Conservation (phyloP, 805 yeast genomes). For the Naumovozyma baii region DNA sequence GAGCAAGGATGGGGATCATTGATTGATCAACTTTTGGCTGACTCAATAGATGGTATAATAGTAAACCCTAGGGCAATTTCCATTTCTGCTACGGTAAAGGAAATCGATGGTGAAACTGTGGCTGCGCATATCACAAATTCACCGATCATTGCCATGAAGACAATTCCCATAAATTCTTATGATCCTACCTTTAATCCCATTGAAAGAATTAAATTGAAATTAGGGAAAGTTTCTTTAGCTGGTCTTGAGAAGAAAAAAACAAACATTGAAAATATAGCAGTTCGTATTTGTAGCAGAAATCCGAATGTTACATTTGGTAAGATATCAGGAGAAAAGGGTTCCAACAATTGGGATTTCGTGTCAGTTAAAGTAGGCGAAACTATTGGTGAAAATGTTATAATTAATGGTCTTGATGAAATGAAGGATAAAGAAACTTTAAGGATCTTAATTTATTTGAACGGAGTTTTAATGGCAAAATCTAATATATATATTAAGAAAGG, state of each 20-base stretch:
- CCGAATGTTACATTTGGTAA: slow-evolving; percentile 48
- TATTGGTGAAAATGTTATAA: slow-evolving; percentile 60
- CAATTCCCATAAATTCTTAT: slow-evolving; percentile 38
- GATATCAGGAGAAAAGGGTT: slow-evolving; percentile 51
- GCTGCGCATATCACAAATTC: slow-evolving; percentile 12
- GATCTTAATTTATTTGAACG: slow-evolving; percentile 53
- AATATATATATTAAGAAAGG: slow-evolving; percentile 41
- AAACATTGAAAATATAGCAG: slow-evolving; percentile 18
- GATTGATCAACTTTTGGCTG: slow-evolving; percentile 65
- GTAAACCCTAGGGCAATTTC: slow-evolving; percentile 72
- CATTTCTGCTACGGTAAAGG: slow-evolving; percentile 62
- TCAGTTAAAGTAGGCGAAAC: slow-evolving; percentile 64
- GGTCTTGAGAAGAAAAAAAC: slow-evolving; percentile 9
- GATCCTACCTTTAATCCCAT: slow-evolving; percentile 52
- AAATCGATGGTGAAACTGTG: slow-evolving; percentile 39
- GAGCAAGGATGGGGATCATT: slow-evolving; percentile 84
- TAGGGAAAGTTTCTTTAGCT: slow-evolving; percentile 37
- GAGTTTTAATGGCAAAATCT: slow-evolving; percentile 51
- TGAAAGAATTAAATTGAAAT: slow-evolving; percentile 50
- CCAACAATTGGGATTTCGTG: slow-evolving; percentile 56
- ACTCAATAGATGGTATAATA: slow-evolving; percentile 68
- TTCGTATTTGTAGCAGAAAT: slow-evolving; percentile 31
- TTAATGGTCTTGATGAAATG: slow-evolving; percentile 46
- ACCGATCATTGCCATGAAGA: slow-evolving; percentile 57
- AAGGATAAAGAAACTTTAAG: slow-evolving; percentile 44